These are phyloP conservation scores for Nicotiana tomentosiformis DNA, from an alignment of 257 asterid species.

Conservation along the genomic window DNA sequence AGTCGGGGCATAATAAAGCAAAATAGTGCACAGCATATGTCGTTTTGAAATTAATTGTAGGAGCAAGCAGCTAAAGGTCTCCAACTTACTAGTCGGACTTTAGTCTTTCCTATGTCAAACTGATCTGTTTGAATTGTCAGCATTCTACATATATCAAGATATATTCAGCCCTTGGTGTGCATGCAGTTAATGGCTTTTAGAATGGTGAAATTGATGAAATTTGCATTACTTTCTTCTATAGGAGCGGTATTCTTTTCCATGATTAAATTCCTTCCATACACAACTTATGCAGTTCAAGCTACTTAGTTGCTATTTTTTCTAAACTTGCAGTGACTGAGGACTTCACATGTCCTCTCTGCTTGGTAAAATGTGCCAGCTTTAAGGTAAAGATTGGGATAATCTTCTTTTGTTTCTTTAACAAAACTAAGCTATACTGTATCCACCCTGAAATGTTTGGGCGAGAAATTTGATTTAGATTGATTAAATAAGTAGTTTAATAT, in stretches of 20 bases:
- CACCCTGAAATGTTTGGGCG: background rate
- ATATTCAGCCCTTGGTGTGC: background rate
- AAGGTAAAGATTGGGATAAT: slow-evolving; percentile 49
- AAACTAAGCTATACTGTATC: background rate
- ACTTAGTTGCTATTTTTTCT: slow-evolving; percentile 15
- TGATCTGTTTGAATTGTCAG: background rate
- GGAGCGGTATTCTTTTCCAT: background rate
- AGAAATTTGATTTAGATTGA: background rate
- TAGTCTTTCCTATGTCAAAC: background rate
- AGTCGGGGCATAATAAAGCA: background rate
- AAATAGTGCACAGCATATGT: background rate
- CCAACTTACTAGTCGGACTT: background rate
- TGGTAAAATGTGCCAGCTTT: slow-evolving; percentile 91
- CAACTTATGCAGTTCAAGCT: slow-evolving; percentile 8
- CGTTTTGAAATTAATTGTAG: background rate
- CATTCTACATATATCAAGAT: background rate
- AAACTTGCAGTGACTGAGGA: slow-evolving; percentile 86
- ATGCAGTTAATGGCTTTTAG: background rate
- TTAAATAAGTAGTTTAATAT: background rate
- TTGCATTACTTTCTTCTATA: background rate
- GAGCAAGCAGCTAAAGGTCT: background rate
- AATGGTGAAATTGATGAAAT: slow-evolving; percentile 7
- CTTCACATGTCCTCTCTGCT: slow-evolving; percentile 97
- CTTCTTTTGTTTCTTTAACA: slow-evolving; percentile 11
- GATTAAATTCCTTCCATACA: background rate